Evolutionary conservation across 805 yeast genomes (phyloP).

Genomic region (Limtongia smithiae): DNA sequence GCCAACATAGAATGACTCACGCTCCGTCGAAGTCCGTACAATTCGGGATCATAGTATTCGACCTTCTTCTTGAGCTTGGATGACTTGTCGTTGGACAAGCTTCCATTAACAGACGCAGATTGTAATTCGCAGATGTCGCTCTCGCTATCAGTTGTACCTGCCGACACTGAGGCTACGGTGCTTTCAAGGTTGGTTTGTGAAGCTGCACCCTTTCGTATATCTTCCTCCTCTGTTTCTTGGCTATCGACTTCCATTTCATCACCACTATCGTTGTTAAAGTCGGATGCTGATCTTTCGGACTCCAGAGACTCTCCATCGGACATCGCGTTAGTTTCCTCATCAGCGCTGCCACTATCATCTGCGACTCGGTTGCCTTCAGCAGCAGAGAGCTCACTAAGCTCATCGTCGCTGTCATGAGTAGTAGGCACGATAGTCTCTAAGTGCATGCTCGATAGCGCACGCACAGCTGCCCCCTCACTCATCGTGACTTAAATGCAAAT

Average conservation of each 20-base stretch:
- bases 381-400: slow-evolving; percentile 15
- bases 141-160: neutral
- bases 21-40: slow-evolving; percentile 44
- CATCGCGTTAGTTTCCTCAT: neutral
- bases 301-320: slow-evolving; percentile 2
- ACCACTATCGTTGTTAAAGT: slow-evolving; percentile 8
- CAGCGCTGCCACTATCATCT: slow-evolving; percentile 2
- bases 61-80: slow-evolving; percentile 2
- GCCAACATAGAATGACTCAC: slow-evolving; percentile 14
- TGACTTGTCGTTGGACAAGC: neutral
- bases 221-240: slow-evolving; percentile 26
- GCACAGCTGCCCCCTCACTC: slow-evolving; percentile 26
- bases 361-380: slow-evolving; percentile 3
- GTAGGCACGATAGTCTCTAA: slow-evolving; percentile 10
- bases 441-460: slow-evolving; percentile 22
- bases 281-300: slow-evolving; percentile 4
- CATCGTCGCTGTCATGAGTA: slow-evolving; percentile 1
- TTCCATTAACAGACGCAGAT: neutral
- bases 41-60: slow-evolving; percentile 37
- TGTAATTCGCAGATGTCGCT: neutral
- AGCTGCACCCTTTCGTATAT: slow-evolving; percentile 1
- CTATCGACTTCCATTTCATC: slow-evolving; percentile 20
- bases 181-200: neutral
- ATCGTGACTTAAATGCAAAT: slow-evolving; percentile 4
- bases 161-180: neutral